Percentiles rank a stretch among this genome's conserved stretches.
Conservation (phyloP, 768 basidiomycete genomes). For the Pulveroboletus sp. region DNA sequence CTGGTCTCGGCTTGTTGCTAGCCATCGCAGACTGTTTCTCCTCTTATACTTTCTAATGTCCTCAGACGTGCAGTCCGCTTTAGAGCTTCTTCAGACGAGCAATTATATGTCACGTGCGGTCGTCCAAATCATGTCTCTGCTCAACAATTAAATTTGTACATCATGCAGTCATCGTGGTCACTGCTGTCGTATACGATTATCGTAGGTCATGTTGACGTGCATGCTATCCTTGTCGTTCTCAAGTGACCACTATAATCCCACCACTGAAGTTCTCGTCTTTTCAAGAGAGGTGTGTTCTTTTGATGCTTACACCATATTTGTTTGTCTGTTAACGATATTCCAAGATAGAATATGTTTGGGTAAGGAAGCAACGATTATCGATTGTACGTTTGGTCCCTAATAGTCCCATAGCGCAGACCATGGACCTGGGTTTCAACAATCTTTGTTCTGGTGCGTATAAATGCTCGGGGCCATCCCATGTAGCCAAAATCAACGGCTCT, state of each 20-base stretch:
- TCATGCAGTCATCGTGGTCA: not conserved
- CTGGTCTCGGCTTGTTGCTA: not conserved
- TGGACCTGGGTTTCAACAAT: not conserved
- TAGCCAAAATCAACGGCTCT: not conserved
- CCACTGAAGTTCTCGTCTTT: not conserved
- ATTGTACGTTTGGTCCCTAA: not conserved
- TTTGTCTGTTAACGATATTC: not conserved
- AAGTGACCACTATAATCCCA: not conserved
- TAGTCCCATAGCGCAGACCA: not conserved
- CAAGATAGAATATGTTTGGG: not conserved
- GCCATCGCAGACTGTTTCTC: not conserved
- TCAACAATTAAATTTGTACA: not conserved
- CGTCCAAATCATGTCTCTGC: too few species aligned
- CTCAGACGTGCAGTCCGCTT: not conserved
- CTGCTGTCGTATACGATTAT: slow-evolving; percentile 6
- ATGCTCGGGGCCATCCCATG: not conserved
- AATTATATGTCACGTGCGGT: not conserved
- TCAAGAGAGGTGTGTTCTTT: not conserved
- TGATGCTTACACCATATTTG: not conserved
- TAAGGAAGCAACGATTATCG: not conserved
- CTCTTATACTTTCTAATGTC: not conserved
- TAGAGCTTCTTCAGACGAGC: not conserved
- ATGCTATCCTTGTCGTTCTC: not conserved
- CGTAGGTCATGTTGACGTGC: not conserved
- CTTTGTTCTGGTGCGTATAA: not conserved